These are phyloP conservation scores for Phytophthora colocasiae DNA, from an alignment of 352 stramenopile species.

Conservation along the genomic window DNA sequence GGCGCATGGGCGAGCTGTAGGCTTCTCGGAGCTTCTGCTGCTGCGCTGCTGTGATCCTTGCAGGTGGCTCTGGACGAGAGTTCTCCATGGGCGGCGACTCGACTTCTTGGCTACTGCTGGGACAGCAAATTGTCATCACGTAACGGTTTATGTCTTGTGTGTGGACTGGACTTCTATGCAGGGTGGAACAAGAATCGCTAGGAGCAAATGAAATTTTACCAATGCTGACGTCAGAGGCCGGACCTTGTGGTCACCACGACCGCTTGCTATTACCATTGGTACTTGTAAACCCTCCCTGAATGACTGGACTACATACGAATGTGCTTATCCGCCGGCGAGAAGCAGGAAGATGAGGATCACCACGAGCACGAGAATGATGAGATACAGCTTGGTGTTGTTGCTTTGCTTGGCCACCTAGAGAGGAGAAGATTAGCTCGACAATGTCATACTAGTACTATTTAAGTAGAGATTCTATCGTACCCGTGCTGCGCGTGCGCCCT, in stretches of 20 bases:
- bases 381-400: slow-evolving; percentile 94
- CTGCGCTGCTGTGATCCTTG: slow-evolving; percentile 18
- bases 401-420: slow-evolving; percentile 92
- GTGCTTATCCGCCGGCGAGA: slow-evolving; percentile 63
- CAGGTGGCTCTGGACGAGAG: slow-evolving; percentile 12
- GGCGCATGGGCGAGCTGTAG: slow-evolving; percentile 49
- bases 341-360: slow-evolving; percentile 91
- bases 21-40: slow-evolving; percentile 40
- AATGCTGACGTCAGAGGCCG: slow-evolving; percentile 13
- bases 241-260: not conserved
- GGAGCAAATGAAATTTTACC: too few species aligned
- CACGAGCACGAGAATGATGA: slow-evolving; percentile 89
- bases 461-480: slow-evolving; percentile 28
- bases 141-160: slow-evolving; percentile 24
- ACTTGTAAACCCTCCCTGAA: slow-evolving; percentile 7
- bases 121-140: slow-evolving; percentile 38
- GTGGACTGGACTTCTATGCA: not conserved
- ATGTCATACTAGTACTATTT: slow-evolving; percentile 12
- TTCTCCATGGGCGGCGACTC: slow-evolving; percentile 26
- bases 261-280: not conserved
- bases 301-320: slow-evolving; percentile 20
- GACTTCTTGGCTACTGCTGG: slow-evolving; percentile 10
- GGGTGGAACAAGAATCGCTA: too few species aligned
- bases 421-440: slow-evolving; percentile 2
- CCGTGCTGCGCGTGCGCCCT: slow-evolving; percentile 80